Conservation (phyloP, 352 stramenopile genomes). For the Pythium brachiatum region DNA sequence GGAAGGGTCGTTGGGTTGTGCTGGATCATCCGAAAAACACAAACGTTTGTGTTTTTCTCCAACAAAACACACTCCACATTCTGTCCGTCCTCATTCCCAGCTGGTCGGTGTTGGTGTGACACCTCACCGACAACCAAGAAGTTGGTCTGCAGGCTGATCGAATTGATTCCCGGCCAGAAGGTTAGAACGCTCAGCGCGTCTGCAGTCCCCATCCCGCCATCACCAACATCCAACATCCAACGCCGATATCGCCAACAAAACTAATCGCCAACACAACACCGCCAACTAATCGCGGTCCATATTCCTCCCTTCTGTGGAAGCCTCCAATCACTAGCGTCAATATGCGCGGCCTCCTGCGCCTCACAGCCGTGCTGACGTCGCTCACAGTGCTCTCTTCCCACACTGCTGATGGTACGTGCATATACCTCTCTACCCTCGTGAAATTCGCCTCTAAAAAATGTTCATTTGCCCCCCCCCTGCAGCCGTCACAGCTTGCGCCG, state of each 20-base stretch:
- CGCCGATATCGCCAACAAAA: not conserved
- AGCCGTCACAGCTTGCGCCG: conserved; percentile 46
- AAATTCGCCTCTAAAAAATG: not conserved
- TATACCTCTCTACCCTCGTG: not conserved
- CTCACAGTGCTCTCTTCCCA: not conserved
- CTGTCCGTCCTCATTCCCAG: not conserved
- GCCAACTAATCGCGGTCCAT: not conserved
- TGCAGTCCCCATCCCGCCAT: not conserved
- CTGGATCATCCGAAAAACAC: not conserved
- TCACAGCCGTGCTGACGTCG: not conserved
- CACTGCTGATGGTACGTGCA: conserved; percentile 1
- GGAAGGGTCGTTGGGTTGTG: not conserved
- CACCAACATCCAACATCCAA: not conserved
- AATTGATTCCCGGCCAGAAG: not conserved
- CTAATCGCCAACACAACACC: not conserved
- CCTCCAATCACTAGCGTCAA: not conserved
- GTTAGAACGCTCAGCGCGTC: not conserved
- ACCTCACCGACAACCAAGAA: not conserved
- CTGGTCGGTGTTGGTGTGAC: not conserved
- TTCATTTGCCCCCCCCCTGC: not conserved
- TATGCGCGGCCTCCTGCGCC: not conserved
- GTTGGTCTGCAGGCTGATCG: not conserved
- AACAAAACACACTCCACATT: not conserved
- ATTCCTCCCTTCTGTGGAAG: not conserved
- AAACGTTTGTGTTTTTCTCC: not conserved